Base-by-base conservation (phyloP, 1,284 basidiomycete species). In the Sanghuangporus baumii region DNA sequence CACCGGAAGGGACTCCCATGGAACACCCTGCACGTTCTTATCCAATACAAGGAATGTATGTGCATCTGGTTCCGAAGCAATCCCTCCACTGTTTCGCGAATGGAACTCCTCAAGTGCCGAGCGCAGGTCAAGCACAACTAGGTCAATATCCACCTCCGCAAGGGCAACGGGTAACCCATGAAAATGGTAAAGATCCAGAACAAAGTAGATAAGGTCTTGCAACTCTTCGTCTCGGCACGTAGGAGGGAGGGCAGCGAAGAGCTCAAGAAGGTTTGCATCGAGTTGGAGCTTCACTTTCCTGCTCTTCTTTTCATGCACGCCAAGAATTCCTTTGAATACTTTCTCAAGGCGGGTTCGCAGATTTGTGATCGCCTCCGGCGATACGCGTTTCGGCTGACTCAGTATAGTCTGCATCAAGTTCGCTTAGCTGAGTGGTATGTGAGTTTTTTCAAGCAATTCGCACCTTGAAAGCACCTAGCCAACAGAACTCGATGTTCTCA, bases 381-480 rank as follows among this genome's bases (percentile, higher is more conserved):
- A 75, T 16, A 82, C 69, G 43, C 75, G 73, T n/a, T 75, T 74
- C 1, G 81, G 80, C 36, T 82, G 81, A 67, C 81, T 86, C 48
- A 93, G 75, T 66, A 94, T 88, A 0, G 90, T 89, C 91, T 91
- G 63, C 31, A 20, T n/a, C 38, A 38, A 51, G 51, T 34, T 47
- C 55, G 43, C 43, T 50, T 56, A 36, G 56, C 59, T 34, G 50
- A 61, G 55, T 40, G 31, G 41, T 6, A 59, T 26, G 34, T 8
- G 50, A 20, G 37, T 59, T 14, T 11, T 40, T 61, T 50, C 26
- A 7, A 3, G 20, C 14, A 37, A 64, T 14, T 71, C 78, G 41
- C 57, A 93, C 94, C 84, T 98, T 98, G 84, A 98, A 98, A 23
- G 90, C 94, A 1, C 97, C 96, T 2, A 99, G 80, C 97, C 97